Percentiles rank a stretch among this genome's conserved stretches.
Evolutionary conservation across 345 rosid genomes (phyloP).

Genomic region (Cardamine occulta): DNA sequence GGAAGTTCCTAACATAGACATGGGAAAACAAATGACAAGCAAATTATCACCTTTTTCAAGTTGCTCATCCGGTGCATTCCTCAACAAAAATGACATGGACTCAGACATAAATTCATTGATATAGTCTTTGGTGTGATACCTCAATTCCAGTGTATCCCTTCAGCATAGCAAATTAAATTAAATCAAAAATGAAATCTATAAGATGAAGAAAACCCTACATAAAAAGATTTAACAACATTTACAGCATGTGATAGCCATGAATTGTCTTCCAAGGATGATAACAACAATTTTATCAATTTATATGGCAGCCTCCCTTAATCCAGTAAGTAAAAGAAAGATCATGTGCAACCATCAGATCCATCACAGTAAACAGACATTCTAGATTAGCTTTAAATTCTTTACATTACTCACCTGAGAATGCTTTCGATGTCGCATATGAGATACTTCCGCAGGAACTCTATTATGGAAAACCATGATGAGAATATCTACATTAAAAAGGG

Average conservation of each 20-base stretch:
- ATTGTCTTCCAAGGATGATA: constrained; percentile 15
- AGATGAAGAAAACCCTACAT: neutral
- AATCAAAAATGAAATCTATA: neutral
- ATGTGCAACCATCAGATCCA: constrained; percentile 21
- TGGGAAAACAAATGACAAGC: constrained; percentile 17
- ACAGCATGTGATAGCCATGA: constrained; percentile 7
- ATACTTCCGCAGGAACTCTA: constrained; percentile 74
- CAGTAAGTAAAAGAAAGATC: constrained; percentile 14
- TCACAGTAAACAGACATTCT: constrained; percentile 23
- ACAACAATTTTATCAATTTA: neutral
- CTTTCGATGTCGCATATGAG: constrained; percentile 52
- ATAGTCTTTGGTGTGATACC: constrained; percentile 69
- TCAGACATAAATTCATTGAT: constrained; percentile 76
- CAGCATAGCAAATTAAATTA: constrained; percentile 31
- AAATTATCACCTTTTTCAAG: constrained; percentile 60
- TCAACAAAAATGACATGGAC: constrained; percentile 80
- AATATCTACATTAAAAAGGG: constrained; percentile 63
- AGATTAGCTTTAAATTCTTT: neutral
- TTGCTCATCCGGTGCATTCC: constrained; percentile 67
- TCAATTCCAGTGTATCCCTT: constrained; percentile 70
- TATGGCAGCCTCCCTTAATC: too few species aligned
- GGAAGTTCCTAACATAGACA: constrained; percentile 5
- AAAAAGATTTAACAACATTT: neutral
- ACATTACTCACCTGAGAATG: constrained; percentile 69
- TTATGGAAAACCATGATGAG: constrained; percentile 67